Conservation (phyloP, 345 rosid species). For the Eutrema heterophyllum region DNA sequence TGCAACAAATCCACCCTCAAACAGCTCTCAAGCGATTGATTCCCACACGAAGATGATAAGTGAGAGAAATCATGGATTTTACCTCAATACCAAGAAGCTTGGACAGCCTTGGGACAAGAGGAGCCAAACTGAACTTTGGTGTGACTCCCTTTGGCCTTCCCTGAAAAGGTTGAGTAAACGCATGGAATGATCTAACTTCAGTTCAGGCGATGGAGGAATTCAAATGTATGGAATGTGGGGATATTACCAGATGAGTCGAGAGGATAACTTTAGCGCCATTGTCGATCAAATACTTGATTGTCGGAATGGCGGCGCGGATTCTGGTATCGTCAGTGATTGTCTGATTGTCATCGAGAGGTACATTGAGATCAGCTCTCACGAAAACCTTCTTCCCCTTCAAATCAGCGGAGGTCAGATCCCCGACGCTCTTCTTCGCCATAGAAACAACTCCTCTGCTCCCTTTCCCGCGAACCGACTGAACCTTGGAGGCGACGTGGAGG, state of each 20-base stretch:
- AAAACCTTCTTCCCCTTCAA: constrained; percentile 89
- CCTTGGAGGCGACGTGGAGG: constrained; percentile 46
- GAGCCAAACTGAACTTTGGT: constrained; percentile 88
- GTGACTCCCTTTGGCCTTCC: constrained; percentile 96
- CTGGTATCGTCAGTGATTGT: constrained; percentile 90
- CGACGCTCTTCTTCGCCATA: constrained; percentile 93
- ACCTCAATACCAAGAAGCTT: constrained; percentile 86
- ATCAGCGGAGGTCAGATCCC: constrained; percentile 61
- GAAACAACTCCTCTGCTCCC: constrained; percentile 52
- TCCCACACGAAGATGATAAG: neutral
- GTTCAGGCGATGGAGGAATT: neutral
- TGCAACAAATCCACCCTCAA: constrained; percentile 16
- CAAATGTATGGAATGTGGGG: neutral
- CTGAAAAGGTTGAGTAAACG: constrained; percentile 36
- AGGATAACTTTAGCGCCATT: constrained; percentile 93
- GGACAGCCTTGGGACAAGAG: constrained; percentile 84
- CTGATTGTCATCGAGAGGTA: constrained; percentile 82
- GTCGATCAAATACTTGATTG: constrained; percentile 82
- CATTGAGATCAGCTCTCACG: constrained; percentile 89
- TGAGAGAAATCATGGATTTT: neutral
- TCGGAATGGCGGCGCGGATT: constrained; percentile 80
- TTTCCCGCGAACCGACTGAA: constrained; percentile 29
- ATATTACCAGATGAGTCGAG: constrained; percentile 76
- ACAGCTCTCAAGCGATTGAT: neutral
- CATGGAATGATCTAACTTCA: neutral